Evolutionary conservation across 768 basidiomycete species (phyloP).

Genomic region (Hericium rajendrae): DNA sequence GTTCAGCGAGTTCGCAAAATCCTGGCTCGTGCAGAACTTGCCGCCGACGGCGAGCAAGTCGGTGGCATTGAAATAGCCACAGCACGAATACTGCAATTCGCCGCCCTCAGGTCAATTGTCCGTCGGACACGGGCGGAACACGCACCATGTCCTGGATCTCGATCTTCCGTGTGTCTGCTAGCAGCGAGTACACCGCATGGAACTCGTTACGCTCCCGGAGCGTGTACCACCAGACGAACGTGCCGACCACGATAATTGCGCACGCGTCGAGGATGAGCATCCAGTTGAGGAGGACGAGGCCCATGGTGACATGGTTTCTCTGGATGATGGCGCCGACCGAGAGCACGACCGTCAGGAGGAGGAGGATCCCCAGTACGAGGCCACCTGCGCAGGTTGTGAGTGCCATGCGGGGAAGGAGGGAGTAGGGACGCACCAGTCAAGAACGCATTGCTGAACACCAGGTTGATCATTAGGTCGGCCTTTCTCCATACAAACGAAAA

Average conservation of each 20-base stretch:
- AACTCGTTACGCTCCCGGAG: conserved; percentile 64
- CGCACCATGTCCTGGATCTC: conserved; percentile 66
- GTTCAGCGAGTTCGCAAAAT: conserved; percentile 20
- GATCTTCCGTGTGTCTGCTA: conserved; percentile 37
- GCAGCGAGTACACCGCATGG: conserved; percentile 42
- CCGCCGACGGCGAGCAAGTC: conserved; percentile 52
- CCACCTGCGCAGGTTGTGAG: conserved; percentile 42
- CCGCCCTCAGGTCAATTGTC: no score
- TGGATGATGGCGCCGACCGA: conserved; percentile 67
- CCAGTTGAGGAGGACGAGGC: conserved; percentile 74
- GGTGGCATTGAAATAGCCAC: conserved; percentile 63
- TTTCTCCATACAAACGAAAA: conserved; percentile 66
- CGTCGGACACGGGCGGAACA: not conserved
- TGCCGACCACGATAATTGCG: conserved; percentile 53
- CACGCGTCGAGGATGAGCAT: conserved; percentile 55
- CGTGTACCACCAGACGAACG: conserved; percentile 76
- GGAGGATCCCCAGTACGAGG: conserved; percentile 52
- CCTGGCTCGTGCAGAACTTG: conserved; percentile 40
- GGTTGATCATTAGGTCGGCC: conserved; percentile 61
- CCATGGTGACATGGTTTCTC: conserved; percentile 55
- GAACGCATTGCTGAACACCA: conserved; percentile 50
- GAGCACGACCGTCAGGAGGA: conserved; percentile 58
- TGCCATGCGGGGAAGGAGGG: not conserved
- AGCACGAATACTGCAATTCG: conserved; percentile 57
- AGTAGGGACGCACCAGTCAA: conserved; percentile 42